phyloP scores from a whole-genome alignment of 2,329 filamentous ascomycete genomes.

The Colletotrichum salicis region DNA sequence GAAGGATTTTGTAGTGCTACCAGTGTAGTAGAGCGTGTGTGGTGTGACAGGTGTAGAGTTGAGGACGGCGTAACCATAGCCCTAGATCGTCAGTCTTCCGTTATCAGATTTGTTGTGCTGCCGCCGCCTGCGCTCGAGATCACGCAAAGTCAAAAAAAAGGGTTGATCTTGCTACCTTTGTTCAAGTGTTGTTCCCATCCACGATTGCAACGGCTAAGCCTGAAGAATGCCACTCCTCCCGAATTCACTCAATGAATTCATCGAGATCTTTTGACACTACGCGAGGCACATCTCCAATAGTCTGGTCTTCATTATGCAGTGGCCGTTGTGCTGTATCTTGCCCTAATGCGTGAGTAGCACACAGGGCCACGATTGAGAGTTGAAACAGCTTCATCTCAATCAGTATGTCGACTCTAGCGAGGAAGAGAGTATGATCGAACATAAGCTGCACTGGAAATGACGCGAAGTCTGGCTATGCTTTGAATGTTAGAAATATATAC shows the following conservation, averaged over 20 bases:
- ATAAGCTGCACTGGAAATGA: no score
- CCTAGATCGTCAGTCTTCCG: constrained; percentile 42
- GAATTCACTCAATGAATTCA: constrained; percentile 40
- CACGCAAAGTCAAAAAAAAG: background rate
- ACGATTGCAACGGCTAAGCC: constrained; percentile 55
- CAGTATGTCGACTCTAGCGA: background rate
- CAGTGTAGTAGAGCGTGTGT: constrained; percentile 65
- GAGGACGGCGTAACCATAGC: constrained; percentile 50
- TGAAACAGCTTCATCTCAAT: background rate
- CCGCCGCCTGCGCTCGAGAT: background rate
- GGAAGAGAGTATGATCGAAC: background rate
- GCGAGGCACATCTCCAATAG: background rate
- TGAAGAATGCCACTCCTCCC: constrained; percentile 52
- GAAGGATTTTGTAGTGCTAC: constrained; percentile 67
- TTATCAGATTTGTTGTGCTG: background rate
- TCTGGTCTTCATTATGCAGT: background rate
- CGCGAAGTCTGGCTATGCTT: background rate
- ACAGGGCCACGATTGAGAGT: background rate
- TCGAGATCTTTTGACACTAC: constrained; percentile 3
- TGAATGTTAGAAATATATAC: background rate
- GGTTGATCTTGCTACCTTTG: constrained; percentile 41
- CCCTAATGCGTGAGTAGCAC: background rate
- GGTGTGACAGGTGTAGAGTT: constrained; percentile 50
- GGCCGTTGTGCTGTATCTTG: constrained; percentile 7
- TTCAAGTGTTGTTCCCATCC: constrained; percentile 48